These are phyloP conservation scores for Phytophthora citricola DNA, from an alignment of 352 stramenopile genomes.

Conservation along the genomic window DNA sequence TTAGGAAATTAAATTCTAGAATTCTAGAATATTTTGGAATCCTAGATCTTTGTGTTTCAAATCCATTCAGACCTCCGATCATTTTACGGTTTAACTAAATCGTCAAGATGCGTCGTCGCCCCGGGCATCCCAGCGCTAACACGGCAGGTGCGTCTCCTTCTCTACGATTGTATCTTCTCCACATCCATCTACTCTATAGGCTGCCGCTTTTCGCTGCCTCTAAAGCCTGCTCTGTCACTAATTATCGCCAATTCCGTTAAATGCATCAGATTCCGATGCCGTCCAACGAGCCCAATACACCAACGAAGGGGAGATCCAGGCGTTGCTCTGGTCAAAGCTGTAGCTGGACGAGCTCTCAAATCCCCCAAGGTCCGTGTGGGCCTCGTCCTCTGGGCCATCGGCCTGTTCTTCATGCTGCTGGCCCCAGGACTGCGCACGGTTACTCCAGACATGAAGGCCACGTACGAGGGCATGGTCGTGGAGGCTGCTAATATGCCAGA, in stretches of 20 bases:
- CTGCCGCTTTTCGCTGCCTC: not conserved
- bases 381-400: constrained; percentile 71
- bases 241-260: constrained; percentile 14
- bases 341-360: constrained; percentile 59
- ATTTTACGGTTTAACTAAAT: not conserved
- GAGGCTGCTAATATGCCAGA: constrained; percentile 80
- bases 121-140: constrained; percentile 28
- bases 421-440: constrained; percentile 61
- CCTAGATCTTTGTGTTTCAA: constrained; percentile 3
- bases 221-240: constrained; percentile 12
- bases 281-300: constrained; percentile 35
- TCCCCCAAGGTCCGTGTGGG: constrained; percentile 75
- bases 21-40: not conserved
- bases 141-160: constrained; percentile 20
- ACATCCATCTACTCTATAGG: constrained; percentile 4
- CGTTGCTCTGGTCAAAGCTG: constrained; percentile 57
- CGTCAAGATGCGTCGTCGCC: constrained; percentile 42
- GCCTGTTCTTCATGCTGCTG: constrained; percentile 86
- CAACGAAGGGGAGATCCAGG: constrained; percentile 47
- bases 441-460: constrained; percentile 79
- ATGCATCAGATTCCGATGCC: constrained; percentile 29
- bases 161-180: constrained; percentile 4
- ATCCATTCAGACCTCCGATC: not conserved
- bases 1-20: not conserved
- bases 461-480: constrained; percentile 80